Percentiles rank a stretch among this genome's conserved stretches.
Evolutionary conservation across 2,329 filamentous ascomycete genomes (phyloP).

Genomic region (Cladosporium sp.): DNA sequence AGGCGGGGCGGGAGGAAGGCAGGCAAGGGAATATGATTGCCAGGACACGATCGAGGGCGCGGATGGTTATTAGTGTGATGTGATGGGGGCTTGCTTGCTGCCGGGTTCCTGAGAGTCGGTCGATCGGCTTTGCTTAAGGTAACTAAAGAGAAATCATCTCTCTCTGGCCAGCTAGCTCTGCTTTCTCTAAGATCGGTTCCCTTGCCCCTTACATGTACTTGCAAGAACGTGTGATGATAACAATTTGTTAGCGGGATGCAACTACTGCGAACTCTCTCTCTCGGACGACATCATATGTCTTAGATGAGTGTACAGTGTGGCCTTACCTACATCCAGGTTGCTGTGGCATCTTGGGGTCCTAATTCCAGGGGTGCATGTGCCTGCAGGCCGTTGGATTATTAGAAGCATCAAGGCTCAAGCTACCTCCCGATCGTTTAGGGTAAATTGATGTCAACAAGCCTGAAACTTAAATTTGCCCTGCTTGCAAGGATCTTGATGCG

Average conservation of each 20-base stretch:
- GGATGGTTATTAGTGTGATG: not conserved
- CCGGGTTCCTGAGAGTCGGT: not conserved
- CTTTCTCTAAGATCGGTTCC: not conserved
- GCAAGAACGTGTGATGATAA: not conserved
- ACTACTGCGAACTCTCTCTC: not conserved
- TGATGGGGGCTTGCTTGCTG: not conserved
- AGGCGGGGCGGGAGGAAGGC: not conserved
- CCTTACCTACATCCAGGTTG: not conserved
- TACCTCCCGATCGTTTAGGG: not conserved
- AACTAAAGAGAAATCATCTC: not conserved
- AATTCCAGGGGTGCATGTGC: not conserved
- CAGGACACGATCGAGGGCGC: not conserved
- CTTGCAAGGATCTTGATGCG: not conserved
- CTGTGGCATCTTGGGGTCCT: not conserved
- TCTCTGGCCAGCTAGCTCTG: not conserved
- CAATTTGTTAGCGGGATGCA: not conserved
- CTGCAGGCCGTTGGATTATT: not conserved
- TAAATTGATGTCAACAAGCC: slow-evolving; percentile 8
- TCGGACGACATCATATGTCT: slow-evolving; percentile 3
- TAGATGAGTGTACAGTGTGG: not conserved
- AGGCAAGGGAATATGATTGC: not conserved
- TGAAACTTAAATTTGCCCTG: slow-evolving; percentile 1
- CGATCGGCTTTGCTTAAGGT: not conserved
- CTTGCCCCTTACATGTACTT: slow-evolving; percentile 1
- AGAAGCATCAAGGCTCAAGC: not conserved